Conservation (phyloP, 257 asterid species). For the Echites panduratus region DNA sequence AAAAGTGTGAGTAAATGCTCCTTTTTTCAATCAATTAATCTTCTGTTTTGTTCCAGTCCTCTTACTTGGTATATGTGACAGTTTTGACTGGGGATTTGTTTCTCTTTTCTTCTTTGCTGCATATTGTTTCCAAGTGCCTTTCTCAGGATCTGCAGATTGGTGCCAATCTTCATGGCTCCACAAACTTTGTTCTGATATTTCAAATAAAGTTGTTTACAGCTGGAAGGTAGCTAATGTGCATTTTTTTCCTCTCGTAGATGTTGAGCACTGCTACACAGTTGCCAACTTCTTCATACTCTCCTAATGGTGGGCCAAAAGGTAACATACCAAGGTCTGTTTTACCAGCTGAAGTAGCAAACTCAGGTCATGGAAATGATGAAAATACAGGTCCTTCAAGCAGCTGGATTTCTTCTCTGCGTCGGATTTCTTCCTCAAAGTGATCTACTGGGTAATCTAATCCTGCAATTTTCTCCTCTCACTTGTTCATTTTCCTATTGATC, state of each 20-base stretch:
- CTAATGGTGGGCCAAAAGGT: slow-evolving; percentile 53
- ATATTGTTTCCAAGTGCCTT: background rate
- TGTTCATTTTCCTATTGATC: background rate
- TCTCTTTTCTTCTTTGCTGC: background rate
- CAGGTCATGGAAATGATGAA: slow-evolving; percentile 52
- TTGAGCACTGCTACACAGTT: slow-evolving; percentile 38
- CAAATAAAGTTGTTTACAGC: background rate
- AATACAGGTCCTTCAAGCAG: slow-evolving; percentile 71
- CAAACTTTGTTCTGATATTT: background rate
- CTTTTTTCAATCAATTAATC: too few relatives aligned
- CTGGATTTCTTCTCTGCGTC: slow-evolving; percentile 87
- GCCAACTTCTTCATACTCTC: slow-evolving; percentile 65
- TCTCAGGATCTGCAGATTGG: slow-evolving; percentile 15
- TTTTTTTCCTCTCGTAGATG: slow-evolving; percentile 36
- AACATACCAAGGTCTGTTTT: slow-evolving; percentile 44
- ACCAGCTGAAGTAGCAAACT: slow-evolving; percentile 58
- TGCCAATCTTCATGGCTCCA: background rate
- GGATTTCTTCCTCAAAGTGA: slow-evolving; percentile 87
- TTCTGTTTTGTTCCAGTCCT: background rate
- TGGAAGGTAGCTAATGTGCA: slow-evolving; percentile 10
- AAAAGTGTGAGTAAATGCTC: slow-evolving; percentile 46
- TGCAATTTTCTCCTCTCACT: background rate
- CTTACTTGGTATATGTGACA: background rate
- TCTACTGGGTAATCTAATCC: slow-evolving; percentile 24
- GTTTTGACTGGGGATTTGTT: background rate